phyloP scores from a whole-genome alignment of 306 rosid genomes.

The Corylus avellana region DNA sequence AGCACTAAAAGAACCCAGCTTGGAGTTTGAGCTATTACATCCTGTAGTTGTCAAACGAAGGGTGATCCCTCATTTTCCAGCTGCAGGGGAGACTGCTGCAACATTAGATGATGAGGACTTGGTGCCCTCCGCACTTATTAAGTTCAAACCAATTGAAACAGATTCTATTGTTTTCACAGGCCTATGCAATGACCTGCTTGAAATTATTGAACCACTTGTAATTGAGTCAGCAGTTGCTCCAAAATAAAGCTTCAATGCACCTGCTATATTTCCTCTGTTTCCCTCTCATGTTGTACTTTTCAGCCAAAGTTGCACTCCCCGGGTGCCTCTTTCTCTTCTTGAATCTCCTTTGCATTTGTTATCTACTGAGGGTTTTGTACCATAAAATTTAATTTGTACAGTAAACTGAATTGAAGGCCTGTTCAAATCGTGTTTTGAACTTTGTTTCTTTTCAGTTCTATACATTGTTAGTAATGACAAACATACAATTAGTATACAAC shows the following conservation, averaged over 20 bases:
- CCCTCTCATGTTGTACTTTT: constrained; percentile 22
- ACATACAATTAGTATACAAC: too few relatives aligned
- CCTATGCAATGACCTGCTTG: constrained; percentile 76
- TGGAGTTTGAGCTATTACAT: constrained; percentile 83
- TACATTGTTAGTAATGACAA: too few relatives aligned
- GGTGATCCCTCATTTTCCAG: constrained; percentile 63
- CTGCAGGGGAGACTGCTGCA: constrained; percentile 46
- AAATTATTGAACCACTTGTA: constrained; percentile 81
- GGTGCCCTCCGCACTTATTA: constrained; percentile 88
- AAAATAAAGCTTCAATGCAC: constrained; percentile 18
- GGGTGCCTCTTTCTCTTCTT: neutral
- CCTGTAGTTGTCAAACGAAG: constrained; percentile 66
- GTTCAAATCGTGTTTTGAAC: neutral
- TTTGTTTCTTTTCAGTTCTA: neutral
- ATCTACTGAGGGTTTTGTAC: neutral
- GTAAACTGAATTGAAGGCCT: neutral
- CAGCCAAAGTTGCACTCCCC: neutral
- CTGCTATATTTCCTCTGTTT: neutral
- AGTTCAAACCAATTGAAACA: constrained; percentile 88
- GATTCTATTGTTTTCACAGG: constrained; percentile 86
- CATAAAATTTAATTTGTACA: neutral
- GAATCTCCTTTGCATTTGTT: neutral
- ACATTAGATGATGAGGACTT: constrained; percentile 83
- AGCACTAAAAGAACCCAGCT: constrained; percentile 67
- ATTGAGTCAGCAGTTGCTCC: constrained; percentile 44